Base-by-base conservation (phyloP, 495 filamentous ascomycete species). In the Trichoderma virens region DNA sequence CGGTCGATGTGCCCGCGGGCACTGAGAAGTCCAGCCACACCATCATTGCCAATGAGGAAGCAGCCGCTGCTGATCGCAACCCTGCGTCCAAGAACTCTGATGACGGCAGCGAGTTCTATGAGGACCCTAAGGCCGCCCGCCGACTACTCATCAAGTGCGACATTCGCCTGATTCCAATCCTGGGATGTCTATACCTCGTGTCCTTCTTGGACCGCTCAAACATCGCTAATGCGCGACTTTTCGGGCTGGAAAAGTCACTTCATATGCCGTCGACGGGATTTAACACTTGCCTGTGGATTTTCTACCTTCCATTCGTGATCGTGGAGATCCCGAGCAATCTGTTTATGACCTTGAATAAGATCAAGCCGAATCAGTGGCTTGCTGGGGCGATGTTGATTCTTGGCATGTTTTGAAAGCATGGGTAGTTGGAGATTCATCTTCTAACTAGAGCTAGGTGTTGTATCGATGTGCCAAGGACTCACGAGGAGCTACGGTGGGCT, bases 221-320 rank as follows among this genome's bases (percentile, higher is more conserved):
- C 73, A 88, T 92, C 62, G 91, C 90, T 47, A 95, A 95, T 77
- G 91, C 90, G 23, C 90, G 89, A 68, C 83, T 93, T 51, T 87
- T 83, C 64, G 85, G 85, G 34, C 77, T 94, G 14, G 74, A 86
- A 64, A 73, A 76, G 45, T 81, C 86, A 64, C 78, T 93, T 5
- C 61, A 67, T 18, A 86, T 94, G 82, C 78, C 76, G 1, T 67
- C 77, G 13, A 73, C 78, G 20, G 82, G 91, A 68, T 95, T 90
- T 73, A 93, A 92, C 38, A 41, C 38, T 4, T 41, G 38, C 11
- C 38, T 61, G 59, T 61, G n/a, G n/a, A 32, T 61, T 16, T 35
- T 34, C 13, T 71, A 80, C 80, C 28, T 27, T 41, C 31, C 38
- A 56, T 30, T 61, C 54, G 16, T 60, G 60, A 62, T 41, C 25